A percentile compares a stretch with the other conserved stretches of the same genome.
These are phyloP conservation scores for Phytophthora hibernalis DNA, from an alignment of 352 stramenopile species.

Conservation along the genomic window DNA sequence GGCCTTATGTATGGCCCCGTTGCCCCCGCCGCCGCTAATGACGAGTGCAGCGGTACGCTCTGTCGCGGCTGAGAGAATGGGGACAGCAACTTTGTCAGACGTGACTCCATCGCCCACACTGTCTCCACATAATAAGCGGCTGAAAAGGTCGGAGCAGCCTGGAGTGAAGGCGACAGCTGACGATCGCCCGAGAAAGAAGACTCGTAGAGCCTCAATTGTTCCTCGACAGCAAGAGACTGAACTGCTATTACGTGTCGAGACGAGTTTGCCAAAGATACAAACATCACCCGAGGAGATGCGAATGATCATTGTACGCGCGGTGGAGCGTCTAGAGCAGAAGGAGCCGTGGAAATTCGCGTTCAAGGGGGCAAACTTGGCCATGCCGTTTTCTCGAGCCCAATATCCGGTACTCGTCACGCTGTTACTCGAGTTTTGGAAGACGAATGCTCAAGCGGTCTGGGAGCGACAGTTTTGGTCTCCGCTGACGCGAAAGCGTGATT, in stretches of 20 bases:
- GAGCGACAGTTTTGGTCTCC: constrained; percentile 46
- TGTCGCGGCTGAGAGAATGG: background rate
- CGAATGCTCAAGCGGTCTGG: constrained; percentile 40
- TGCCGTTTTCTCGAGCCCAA: constrained; percentile 29
- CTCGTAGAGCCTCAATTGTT: background rate
- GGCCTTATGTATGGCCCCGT: constrained; percentile 10
- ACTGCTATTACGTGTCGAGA: background rate
- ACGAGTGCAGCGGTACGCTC: background rate
- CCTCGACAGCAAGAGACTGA: background rate
- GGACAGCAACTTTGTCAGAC: background rate
- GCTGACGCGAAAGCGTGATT: constrained; percentile 3
- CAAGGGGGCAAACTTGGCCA: constrained; percentile 12
- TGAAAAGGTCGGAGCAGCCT: background rate
- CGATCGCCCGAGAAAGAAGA: background rate
- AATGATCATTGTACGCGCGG: constrained; percentile 12
- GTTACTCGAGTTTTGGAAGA: constrained; percentile 31
- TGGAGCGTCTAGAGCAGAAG: constrained; percentile 29
- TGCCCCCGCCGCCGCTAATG: constrained; percentile 16
- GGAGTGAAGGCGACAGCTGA: background rate
- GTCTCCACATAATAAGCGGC: background rate
- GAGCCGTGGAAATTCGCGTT: constrained; percentile 40
- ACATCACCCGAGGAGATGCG: background rate
- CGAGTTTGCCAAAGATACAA: background rate
- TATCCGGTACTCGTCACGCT: constrained; percentile 12
- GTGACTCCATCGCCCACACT: background rate